Evolutionary conservation across 2,329 filamentous ascomycete species (phyloP), one percentile per base, ranked within the genome.

Genomic region (Ceratocystis harringtonii): DNA sequence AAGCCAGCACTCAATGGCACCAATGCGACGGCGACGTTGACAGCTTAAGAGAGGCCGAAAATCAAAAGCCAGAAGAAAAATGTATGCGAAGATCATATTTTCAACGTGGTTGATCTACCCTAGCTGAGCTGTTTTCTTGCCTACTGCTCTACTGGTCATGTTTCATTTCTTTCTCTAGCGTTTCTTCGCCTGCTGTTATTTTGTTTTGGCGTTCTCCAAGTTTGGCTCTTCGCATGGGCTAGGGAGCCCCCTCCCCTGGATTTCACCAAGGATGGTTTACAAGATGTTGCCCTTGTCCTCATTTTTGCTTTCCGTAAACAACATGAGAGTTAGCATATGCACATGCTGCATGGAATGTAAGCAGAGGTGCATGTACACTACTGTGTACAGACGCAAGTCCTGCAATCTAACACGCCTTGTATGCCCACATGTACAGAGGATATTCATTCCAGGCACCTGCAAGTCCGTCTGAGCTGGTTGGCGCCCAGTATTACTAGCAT

Each of bases 101-200:
- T n/a, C 55, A 10, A 28, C 28, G 52, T 36, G 44, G 28, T 41
- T 25, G 30, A 17, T 28, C 25, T 25, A 6, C 30, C 17, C 45
- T 50, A n/a, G 41, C 17, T 36, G 43, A 32, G 61, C 50, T 41
- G 22, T 50, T 45, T 36, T 61, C 43, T 25, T 61, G n/a, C 60
- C 55, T n/a, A 30, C 28, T 25, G n/a, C 41, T 61, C 55, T n/a
- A 30, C 28, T 25, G n/a, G 22, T 61, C n/a, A 25, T 48, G 19
- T 62, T 48, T 30, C 25, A 44, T 61, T 61, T 61, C 43, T 45
- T 61, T 61, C 36, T 61, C 28, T 45, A 44, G 36, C 8, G 36
- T 61, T 61, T 48, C 44, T 48, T 48, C 41, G 12, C 10, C 25
- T 48, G 60, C 7, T n/a, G 41, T 48, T 62, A 25, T 62, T 41